Percentiles rank a stretch among this genome's conserved stretches.
Evolutionary conservation across 257 asterid species (phyloP).

Genomic region (Henckelia pumila): DNA sequence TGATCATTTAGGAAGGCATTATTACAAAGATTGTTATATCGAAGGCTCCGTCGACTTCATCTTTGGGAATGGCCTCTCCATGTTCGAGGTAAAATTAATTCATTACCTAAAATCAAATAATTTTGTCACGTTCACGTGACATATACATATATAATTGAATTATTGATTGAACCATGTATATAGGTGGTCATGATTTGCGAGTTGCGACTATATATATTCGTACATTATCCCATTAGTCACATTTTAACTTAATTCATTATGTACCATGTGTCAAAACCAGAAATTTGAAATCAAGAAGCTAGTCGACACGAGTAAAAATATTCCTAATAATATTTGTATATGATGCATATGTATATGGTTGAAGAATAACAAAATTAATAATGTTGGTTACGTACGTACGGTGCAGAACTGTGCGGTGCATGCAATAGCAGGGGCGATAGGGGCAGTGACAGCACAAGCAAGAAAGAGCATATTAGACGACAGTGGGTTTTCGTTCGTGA

Average conservation of each 20-base stretch:
- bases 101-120: not conserved
- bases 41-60: constrained; percentile 95
- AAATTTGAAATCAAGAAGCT: too few species aligned
- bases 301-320: too few species aligned
- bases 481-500: constrained; percentile 81
- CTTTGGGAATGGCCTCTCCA: constrained; percentile 81
- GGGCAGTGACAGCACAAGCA: constrained; percentile 93
- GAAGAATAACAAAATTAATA: too few species aligned
- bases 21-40: constrained; percentile 83
- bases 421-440: constrained; percentile 72
- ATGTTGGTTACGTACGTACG: too few species aligned
- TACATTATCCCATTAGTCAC: too few species aligned
- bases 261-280: too few species aligned
- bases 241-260: too few species aligned
- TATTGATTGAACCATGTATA: too few species aligned
- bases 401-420: constrained; percentile 71
- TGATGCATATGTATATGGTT: too few species aligned
- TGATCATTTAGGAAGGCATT: constrained; percentile 83
- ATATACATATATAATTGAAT: not conserved
- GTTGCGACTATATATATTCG: too few species aligned
- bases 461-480: constrained; percentile 69
- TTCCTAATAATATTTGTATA: too few species aligned
- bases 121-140: not conserved
- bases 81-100: constrained; percentile 80
- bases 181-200: too few species aligned